These are phyloP conservation scores for Ceratocystis cacaofunesta DNA, from an alignment of 2,329 filamentous ascomycete species.

Conservation along the genomic window DNA sequence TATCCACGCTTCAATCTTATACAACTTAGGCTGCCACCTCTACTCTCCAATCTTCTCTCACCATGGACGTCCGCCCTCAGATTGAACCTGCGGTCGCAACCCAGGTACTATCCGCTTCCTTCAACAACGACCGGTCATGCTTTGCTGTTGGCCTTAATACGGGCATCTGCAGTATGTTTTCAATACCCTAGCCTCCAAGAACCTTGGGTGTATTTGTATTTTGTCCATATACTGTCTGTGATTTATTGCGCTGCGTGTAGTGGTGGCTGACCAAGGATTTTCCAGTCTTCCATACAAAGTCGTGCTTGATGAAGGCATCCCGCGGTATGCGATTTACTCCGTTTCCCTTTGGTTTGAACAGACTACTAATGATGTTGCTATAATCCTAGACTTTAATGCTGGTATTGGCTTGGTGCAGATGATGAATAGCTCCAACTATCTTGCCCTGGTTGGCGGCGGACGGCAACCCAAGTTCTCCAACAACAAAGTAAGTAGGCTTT, in stretches of 20 bases:
- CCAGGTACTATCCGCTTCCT: constrained; percentile 65
- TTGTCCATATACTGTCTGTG: constrained; percentile 21
- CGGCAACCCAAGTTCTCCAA: constrained; percentile 71
- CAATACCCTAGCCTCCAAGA: too few species aligned
- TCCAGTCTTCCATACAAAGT: constrained; percentile 57
- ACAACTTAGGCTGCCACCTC: neutral
- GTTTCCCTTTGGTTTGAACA: neutral
- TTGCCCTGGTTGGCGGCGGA: constrained; percentile 81
- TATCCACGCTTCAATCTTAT: neutral
- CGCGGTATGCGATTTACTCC: constrained; percentile 26
- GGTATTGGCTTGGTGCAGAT: constrained; percentile 73
- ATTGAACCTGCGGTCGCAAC: constrained; percentile 65
- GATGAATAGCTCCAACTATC: constrained; percentile 73
- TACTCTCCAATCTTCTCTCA: constrained; percentile 18
- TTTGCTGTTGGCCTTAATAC: constrained; percentile 79
- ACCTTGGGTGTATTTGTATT: too few species aligned
- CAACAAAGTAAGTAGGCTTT: constrained; percentile 48
- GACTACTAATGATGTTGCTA: neutral
- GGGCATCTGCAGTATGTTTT: constrained; percentile 58
- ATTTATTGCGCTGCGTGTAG: neutral
- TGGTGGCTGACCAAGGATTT: constrained; percentile 18
- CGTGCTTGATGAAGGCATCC: constrained; percentile 50
- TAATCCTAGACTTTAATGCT: constrained; percentile 52
- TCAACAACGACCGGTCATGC: constrained; percentile 71
- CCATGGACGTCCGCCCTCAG: constrained; percentile 78